Evolutionary conservation across 208 protist genomes (phyloP), one percentile per base, ranked within the genome.

Genomic region (Endotrypanum monterogeii): DNA sequence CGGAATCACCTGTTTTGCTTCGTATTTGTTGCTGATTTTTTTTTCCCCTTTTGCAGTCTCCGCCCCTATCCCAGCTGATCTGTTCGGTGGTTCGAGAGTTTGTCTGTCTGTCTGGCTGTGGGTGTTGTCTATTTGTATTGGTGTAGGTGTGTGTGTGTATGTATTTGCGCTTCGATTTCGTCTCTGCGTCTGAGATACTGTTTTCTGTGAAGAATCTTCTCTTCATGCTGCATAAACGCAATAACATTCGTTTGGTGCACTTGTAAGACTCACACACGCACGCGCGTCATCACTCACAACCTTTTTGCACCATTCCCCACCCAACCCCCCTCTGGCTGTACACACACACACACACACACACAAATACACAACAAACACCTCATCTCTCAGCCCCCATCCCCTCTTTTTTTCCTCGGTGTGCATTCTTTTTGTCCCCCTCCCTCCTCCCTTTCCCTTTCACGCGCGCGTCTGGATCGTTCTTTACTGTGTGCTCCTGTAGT

Each of bases 341-440:
- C 54, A 57, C 54, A 57, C 12, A 57, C 54, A 28, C 54, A 57
- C 54, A 7, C 54, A 57, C 54, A 57, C 54, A 57, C 12, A 57
- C 54, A 28, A n/a, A n/a, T n/a, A n/a, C n/a, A n/a, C n/a, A n/a
- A n/a, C 54, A 57, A 7, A 7, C 54, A 7, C 54, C 16, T 57
- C 23, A 23, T 32, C 16, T 23, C 54, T 57, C 54, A 20, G 16
- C 54, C 25, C 25, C 12, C 25, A 32, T 4, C n/a, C n/a, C n/a
- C n/a, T 57, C n/a, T 57, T 57, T 57, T 57, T 57, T 57, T 7
- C n/a, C n/a, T 14, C 7, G 16, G 5, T 57, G n/a, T 20, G 44
- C 8, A 11, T 48, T 5, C 54, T 57, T 3, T 14, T 20, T 14
- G 5, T 57, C 52, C 52, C 25, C 52, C 25, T 57, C 52, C 54